A percentile compares a stretch with the other conserved stretches of the same genome.
Conservation (phyloP, 805 yeast species). For the Candida succiphila region DNA sequence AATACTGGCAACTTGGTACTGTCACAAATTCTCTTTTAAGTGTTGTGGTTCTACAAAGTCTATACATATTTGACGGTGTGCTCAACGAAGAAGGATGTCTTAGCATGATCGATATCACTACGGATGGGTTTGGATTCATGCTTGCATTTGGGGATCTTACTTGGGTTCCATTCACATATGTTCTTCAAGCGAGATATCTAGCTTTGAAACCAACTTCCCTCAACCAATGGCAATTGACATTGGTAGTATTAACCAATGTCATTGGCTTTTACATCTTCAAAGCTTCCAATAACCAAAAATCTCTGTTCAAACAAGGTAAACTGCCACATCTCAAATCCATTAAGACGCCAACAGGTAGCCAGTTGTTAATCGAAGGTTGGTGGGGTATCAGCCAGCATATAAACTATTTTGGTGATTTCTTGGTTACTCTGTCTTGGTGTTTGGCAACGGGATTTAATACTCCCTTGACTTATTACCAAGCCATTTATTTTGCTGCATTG, state of each 20-base stretch:
- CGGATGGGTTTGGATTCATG: constrained; percentile 98
- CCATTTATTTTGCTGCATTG: constrained; percentile 70
- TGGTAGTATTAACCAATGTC: constrained; percentile 28
- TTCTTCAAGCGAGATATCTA: constrained; percentile 77
- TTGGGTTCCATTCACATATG: constrained; percentile 86
- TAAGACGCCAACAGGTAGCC: constrained; percentile 67
- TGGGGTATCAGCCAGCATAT: constrained; percentile 91
- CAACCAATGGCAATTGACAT: constrained; percentile 34
- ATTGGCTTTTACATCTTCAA: constrained; percentile 78
- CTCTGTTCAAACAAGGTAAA: constrained; percentile 72
- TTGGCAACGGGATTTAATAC: constrained; percentile 77
- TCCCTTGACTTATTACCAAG: constrained; percentile 81
- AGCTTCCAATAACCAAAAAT: constrained; percentile 76
- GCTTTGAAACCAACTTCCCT: constrained; percentile 52
- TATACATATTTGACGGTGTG: constrained; percentile 87
- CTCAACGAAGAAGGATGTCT: constrained; percentile 82
- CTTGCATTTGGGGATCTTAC: constrained; percentile 89
- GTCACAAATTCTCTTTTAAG: constrained; percentile 66
- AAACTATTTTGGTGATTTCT: constrained; percentile 93
- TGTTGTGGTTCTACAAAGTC: constrained; percentile 60
- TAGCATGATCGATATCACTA: constrained; percentile 91
- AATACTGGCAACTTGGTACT: constrained; percentile 49
- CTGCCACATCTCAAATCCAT: constrained; percentile 60
- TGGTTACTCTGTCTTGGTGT: constrained; percentile 88
- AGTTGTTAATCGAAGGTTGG: constrained; percentile 85